Conservation (phyloP, 768 basidiomycete species). For the Macrolepiota fuliginosa region DNA sequence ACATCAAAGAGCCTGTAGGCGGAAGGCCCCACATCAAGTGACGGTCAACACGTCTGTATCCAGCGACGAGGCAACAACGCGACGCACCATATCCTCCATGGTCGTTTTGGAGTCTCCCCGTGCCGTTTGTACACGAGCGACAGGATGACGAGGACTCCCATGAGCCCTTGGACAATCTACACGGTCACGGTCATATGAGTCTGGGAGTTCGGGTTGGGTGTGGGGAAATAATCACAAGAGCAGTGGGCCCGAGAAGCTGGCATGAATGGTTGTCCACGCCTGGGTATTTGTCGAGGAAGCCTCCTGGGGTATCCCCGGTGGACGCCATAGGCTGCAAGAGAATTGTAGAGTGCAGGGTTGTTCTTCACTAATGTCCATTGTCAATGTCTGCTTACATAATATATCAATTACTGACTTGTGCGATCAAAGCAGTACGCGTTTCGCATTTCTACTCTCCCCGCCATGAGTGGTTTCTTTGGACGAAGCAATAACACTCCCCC, state of each 20-base stretch:
- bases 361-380: background rate
- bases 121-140: slow-evolving; percentile 89
- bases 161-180: slow-evolving; percentile 79
- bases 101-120: slow-evolving; percentile 78
- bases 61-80: slow-evolving; percentile 1
- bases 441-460: background rate
- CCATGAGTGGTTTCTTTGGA: slow-evolving; percentile 50
- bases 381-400: slow-evolving; percentile 9
- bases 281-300: slow-evolving; percentile 26
- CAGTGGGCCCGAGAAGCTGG: slow-evolving; percentile 49
- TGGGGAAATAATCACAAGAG: slow-evolving; percentile 37
- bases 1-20: slow-evolving; percentile 82
- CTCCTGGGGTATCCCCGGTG: slow-evolving; percentile 1
- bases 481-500: slow-evolving; percentile 34
- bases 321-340: background rate
- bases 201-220: slow-evolving; percentile 32
- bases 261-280: slow-evolving; percentile 50
- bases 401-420: background rate
- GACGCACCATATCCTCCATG: slow-evolving; percentile 89
- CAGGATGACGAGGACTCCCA: slow-evolving; percentile 89
- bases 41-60: background rate
- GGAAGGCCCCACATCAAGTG: background rate
- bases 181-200: slow-evolving; percentile 35
- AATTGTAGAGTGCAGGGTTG: background rate
- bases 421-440: background rate